Base-by-base conservation (phyloP, 2,329 filamentous ascomycete species). In the Diaporthe humulicola region DNA sequence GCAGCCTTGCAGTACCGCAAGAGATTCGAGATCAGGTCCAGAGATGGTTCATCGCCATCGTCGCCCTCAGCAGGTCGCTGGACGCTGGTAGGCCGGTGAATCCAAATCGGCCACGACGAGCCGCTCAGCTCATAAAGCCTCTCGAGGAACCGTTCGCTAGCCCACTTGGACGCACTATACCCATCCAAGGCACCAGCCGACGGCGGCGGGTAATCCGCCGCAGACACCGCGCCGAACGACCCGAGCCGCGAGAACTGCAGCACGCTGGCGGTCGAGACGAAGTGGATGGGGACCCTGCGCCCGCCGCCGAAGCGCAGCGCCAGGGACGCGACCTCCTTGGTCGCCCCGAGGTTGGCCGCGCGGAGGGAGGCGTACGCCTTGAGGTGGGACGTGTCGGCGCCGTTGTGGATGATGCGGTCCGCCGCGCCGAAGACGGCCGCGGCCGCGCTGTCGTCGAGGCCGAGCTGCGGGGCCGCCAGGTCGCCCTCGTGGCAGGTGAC, bases 341-440 rank as follows among this genome's bases (percentile, higher is more conserved):
- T 85, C 0, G 85, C 78, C 0, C 75, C 19, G 2, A 87, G 75
- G 74, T 88, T 88, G 36, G 79, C 64, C 1, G 61, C 58, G 1
- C 80, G 78, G 0, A 87, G 79, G 0, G 80, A 79, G 6, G 76
- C 30, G 76, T 87, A 88, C 0, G 78, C 78, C 40, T 87, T 82
- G 76, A 80, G 70, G 78, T 80, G 85, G 9, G 79, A 84, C 17
- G 81, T 79, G 38, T 85, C 83, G 19, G 87, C 86, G 10, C 85
- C 88, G 70, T 82, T 84, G 79, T 90, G 92, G 30, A 94, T 87
- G 61, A 93, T 86, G 25, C 81, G 77, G 30, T 83, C 78, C 0
- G 78, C 76, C 7, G 80, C 45, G 9, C 73, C 15, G 50, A 71
- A 70, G 33, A 78, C 19, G 8, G 19, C 1, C 4, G 9, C 19